Evolutionary conservation across 2,329 filamentous ascomycete species (phyloP), one percentile per base, ranked within the genome.

Genomic region (Phaeosphaeriaceae sp.): DNA sequence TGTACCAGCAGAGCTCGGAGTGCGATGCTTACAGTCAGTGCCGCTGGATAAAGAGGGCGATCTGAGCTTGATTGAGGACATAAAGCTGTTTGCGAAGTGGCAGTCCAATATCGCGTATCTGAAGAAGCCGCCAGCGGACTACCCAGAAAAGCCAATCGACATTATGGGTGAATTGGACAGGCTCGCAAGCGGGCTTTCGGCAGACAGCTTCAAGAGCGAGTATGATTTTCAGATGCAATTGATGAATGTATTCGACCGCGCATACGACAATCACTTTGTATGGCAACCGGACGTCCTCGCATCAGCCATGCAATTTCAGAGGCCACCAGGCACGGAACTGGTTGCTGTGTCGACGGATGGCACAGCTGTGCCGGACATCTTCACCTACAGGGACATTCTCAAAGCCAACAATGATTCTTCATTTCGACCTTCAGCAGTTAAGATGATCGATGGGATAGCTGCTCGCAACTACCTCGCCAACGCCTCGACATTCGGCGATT

Each of bases 161-260:
- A 55, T 81, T 3, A 61, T 79, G 41, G 74, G 66, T 13, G 73
- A 76, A 17, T 65, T 80, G 41, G 71, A 78, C 2, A 63, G 58
- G 1, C 75, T 81, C 56, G 61, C 69, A 49, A 68, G 65, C 17
- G 69, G 72, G 45, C 58, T 80, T 1, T 27, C 68, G 0, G 56
- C 64, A 17, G 70, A 66, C 15, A 62, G 57, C 0, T 81, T 78
- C 63, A 61, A 59, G 15, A 78, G 65, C 21, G 79, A 81, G 50
- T 81, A 80, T 51, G 77, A 79, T 2, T 78, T 80, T 27, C 77
- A 81, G 58, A 52, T 71, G 48, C 70, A 74, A 27, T 64, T 81
- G 51, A 70, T 67, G 54, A 65, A 62, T 19, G 65, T 80, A 0
- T 71, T 80, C 51, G 67, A 65, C 19, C 66, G 68, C 13, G 78